phyloP scores from a whole-genome alignment of 108 stramenopile species.

The Fragilaria radians region DNA sequence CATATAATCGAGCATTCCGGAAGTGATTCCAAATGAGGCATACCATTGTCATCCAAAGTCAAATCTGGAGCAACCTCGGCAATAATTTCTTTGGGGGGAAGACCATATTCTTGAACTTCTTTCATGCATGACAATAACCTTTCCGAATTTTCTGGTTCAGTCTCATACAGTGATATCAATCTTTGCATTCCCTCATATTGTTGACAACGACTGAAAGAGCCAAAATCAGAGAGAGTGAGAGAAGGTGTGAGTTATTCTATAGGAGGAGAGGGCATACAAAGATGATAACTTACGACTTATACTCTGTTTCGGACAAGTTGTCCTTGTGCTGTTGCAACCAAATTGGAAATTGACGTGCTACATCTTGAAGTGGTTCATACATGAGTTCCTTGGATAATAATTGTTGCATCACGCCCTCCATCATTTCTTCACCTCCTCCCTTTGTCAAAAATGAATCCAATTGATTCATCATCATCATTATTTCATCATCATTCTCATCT shows the following conservation, averaged over 20 bases:
- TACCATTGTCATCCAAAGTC: conserved; percentile 88
- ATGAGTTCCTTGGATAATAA: conserved; percentile 85
- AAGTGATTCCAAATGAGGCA: conserved; percentile 75
- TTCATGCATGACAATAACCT: conserved; percentile 86
- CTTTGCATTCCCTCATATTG: conserved; percentile 91
- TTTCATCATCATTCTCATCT: conserved; percentile 7
- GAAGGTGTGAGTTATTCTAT: not conserved
- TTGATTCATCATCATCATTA: conserved; percentile 4
- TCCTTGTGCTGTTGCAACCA: conserved; percentile 82
- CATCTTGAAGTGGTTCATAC: conserved; percentile 94
- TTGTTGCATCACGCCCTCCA: conserved; percentile 93
- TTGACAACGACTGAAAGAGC: conserved; percentile 45
- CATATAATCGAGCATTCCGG: not conserved
- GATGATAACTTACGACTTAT: conserved; percentile 28
- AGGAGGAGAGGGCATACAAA: conserved; percentile 2
- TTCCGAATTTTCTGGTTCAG: conserved; percentile 64
- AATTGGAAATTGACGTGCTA: conserved; percentile 80
- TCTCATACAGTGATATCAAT: conserved; percentile 87
- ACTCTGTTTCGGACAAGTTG: conserved; percentile 44
- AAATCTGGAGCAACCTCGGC: conserved; percentile 95
- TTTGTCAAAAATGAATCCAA: conserved; percentile 6
- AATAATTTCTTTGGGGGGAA: conserved; percentile 93
- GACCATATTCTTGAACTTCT: conserved; percentile 90
- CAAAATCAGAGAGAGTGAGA: not conserved
- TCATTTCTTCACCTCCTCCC: conserved; percentile 51